Evolutionary conservation across 495 filamentous ascomycete genomes (phyloP).

Genomic region (Neurospora sp.): DNA sequence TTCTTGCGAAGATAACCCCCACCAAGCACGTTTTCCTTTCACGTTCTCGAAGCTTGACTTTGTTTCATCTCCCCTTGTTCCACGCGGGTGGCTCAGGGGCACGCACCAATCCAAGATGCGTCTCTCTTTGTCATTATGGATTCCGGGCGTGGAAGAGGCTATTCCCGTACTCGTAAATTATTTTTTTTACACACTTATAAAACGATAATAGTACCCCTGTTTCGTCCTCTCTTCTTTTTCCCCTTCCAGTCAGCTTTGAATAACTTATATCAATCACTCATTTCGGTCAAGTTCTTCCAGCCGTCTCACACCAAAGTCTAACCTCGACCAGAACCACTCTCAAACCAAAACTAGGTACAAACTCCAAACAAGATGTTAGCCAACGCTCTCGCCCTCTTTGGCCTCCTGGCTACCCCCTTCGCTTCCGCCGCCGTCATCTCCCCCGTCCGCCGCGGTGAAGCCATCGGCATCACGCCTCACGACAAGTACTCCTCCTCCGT

Average conservation of each 20-base stretch:
- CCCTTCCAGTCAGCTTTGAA: background rate
- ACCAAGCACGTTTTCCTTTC: background rate
- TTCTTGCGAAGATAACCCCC: background rate
- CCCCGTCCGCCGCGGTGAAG: background rate
- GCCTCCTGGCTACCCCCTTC: background rate
- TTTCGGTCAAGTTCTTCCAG: background rate
- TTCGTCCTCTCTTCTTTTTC: too few relatives aligned
- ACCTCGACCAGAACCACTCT: background rate
- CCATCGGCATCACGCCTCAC: conserved; percentile 28
- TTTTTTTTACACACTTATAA: background rate
- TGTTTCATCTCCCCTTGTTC: background rate
- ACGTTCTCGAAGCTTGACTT: background rate
- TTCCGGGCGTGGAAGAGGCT: background rate
- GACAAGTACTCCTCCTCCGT: conserved; percentile 33
- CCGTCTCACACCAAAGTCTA: background rate
- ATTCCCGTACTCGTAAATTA: background rate
- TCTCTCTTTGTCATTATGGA: background rate
- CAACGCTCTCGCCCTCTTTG: background rate
- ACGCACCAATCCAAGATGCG: background rate
- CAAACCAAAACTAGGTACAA: background rate
- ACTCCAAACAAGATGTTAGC: background rate
- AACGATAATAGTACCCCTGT: background rate
- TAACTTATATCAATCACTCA: background rate
- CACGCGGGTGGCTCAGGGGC: background rate
- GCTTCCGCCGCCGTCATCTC: background rate